These are phyloP conservation scores for Psilocybe azurescens DNA, from an alignment of 768 basidiomycete species.

Conservation along the genomic window DNA sequence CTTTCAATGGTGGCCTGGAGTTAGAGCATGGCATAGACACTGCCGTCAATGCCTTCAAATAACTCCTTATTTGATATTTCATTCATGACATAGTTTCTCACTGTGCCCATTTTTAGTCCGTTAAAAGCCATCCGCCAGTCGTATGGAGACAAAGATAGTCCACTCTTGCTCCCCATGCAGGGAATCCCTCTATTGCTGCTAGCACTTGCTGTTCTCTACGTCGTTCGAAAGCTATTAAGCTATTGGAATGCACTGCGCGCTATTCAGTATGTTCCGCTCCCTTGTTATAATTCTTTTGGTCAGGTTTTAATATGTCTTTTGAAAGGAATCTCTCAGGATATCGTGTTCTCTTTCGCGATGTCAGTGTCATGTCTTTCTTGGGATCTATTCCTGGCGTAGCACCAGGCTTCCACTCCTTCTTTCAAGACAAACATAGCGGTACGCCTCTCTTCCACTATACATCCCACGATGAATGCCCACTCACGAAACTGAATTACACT, in stretches of 20 bases:
- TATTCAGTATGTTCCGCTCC: neutral
- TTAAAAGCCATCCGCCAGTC: no score
- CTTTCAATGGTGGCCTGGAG: no score
- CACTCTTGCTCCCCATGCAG: no score
- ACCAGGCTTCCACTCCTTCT: neutral
- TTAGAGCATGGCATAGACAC: no score
- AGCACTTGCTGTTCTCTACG: neutral
- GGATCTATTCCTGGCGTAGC: neutral
- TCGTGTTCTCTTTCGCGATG: neutral
- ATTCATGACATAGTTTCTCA: no score
- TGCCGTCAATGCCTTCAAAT: no score
- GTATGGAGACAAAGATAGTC: no score
- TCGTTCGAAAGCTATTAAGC: neutral
- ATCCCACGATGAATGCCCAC: no score
- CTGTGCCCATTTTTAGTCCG: no score
- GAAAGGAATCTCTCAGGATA: slow-evolving; percentile 4
- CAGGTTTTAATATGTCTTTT: neutral
- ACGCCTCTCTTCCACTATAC: neutral
- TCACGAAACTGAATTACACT: neutral
- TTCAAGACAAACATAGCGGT: slow-evolving; percentile 10
- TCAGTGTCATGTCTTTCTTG: neutral
- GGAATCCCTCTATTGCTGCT: no score
- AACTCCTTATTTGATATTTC: no score
- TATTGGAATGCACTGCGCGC: slow-evolving; percentile 1
- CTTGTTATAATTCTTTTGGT: neutral